Percentiles rank a stretch among this genome's conserved stretches.
These are phyloP conservation scores for Tuber borchii DNA, from an alignment of 495 filamentous ascomycete species.

Conservation along the genomic window DNA sequence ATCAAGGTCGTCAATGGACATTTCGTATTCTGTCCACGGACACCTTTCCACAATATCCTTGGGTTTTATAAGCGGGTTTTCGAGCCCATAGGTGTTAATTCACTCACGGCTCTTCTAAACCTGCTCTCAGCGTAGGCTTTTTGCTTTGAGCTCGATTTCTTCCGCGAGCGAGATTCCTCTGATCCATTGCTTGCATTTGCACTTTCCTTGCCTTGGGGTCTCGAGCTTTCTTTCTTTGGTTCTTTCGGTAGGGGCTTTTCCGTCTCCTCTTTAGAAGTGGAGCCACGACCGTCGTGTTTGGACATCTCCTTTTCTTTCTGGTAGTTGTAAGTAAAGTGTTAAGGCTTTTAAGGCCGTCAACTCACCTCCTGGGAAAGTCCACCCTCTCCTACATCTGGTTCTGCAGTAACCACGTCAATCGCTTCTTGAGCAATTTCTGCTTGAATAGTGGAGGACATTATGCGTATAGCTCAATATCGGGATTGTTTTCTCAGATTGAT, in stretches of 20 bases:
- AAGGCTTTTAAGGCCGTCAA: slow-evolving; percentile 5
- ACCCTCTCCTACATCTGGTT: background rate
- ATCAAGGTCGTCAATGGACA: background rate
- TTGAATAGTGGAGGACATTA: background rate
- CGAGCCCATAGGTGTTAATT: background rate
- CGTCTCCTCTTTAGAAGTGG: background rate
- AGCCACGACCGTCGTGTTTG: background rate
- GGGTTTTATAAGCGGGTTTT: background rate
- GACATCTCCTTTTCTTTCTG: background rate
- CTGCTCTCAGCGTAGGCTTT: background rate
- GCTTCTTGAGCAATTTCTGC: background rate
- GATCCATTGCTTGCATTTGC: background rate
- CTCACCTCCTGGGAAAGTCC: slow-evolving; percentile 3
- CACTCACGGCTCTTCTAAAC: background rate
- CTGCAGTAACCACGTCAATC: background rate
- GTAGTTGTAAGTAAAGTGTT: background rate
- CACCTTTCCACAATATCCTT: background rate
- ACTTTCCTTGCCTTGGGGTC: slow-evolving; percentile 1
- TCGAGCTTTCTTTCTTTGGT: background rate
- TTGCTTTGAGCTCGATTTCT: background rate
- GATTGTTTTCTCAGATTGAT: background rate
- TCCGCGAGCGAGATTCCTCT: background rate
- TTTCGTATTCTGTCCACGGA: background rate
- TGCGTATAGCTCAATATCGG: background rate
- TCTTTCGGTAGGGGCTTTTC: background rate